phyloP scores from a whole-genome alignment of 176 grass and related monocot species.

The Bonia amplexicaulis region DNA sequence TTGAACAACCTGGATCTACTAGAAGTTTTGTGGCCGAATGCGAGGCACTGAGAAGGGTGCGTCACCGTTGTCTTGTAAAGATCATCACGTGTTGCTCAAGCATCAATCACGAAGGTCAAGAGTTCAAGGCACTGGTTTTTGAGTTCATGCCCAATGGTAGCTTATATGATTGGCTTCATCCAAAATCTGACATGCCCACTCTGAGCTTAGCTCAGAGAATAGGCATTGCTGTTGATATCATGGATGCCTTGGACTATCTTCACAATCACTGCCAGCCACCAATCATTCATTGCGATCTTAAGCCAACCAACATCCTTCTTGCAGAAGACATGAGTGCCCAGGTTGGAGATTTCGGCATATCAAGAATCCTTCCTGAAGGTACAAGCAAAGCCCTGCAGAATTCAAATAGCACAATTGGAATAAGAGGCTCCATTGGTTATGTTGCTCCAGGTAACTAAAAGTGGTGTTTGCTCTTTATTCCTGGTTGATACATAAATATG shows the following conservation, averaged over 20 bases:
- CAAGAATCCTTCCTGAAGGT: conserved; percentile 16
- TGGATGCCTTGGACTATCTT: conserved; percentile 22
- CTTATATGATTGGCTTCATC: conserved; percentile 26
- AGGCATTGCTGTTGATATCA: not conserved
- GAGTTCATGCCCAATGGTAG: conserved; percentile 32
- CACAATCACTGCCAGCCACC: conserved; percentile 24
- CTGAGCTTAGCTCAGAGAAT: not conserved
- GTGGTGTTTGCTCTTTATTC: no score
- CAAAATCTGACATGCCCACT: not conserved
- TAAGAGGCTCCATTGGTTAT: conserved; percentile 40
- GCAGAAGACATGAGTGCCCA: conserved; percentile 34
- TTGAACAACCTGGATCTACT: not conserved
- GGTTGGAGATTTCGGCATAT: conserved; percentile 43
- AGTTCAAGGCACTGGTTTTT: conserved; percentile 27
- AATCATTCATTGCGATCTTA: conserved; percentile 43
- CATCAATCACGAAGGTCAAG: not conserved
- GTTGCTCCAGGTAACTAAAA: conserved; percentile 33
- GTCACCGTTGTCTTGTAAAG: conserved; percentile 11
- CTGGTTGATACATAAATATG: no score
- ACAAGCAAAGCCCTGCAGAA: not conserved
- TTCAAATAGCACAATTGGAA: conserved; percentile 10
- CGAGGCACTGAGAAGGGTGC: not conserved
- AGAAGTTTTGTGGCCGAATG: conserved; percentile 26
- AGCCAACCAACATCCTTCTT: conserved; percentile 46
- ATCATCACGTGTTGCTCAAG: conserved; percentile 28